Evolutionary conservation across 2,329 filamentous ascomycete species (phyloP).

Genomic region (Didymosphaeria variabile): DNA sequence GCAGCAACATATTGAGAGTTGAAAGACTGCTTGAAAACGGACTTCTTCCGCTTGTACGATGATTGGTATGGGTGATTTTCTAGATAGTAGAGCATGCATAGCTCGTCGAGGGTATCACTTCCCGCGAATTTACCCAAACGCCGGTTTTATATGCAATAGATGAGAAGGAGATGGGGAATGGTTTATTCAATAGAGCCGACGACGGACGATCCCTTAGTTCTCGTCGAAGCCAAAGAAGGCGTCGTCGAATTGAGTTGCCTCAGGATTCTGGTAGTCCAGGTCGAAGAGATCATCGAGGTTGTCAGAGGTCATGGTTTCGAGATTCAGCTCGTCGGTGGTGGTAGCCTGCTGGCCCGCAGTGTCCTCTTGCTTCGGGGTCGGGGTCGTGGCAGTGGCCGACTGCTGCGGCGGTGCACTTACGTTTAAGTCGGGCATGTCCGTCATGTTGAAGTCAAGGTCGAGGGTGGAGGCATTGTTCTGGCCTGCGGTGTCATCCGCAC

Average conservation of each 20-base stretch:
- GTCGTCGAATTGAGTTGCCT: slow-evolving; percentile 49
- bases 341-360: slow-evolving; percentile 17
- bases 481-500: slow-evolving; percentile 26
- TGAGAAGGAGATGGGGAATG: background rate
- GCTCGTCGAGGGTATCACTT: slow-evolving; percentile 27
- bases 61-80: background rate
- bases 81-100: background rate
- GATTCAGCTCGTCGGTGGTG: slow-evolving; percentile 29
- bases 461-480: slow-evolving; percentile 22
- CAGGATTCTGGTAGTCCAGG: slow-evolving; percentile 45
- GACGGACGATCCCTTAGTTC: slow-evolving; percentile 6
- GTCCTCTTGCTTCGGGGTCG: slow-evolving; percentile 22
- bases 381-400: slow-evolving; percentile 20
- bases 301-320: slow-evolving; percentile 42
- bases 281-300: slow-evolving; percentile 48
- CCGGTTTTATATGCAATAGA: slow-evolving; percentile 17
- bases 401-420: slow-evolving; percentile 21
- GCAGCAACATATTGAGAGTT: too few species aligned
- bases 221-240: slow-evolving; percentile 49
- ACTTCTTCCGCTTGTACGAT: background rate
- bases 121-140: slow-evolving; percentile 12
- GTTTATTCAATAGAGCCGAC: too few species aligned
- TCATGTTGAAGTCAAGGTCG: slow-evolving; percentile 44
- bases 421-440: slow-evolving; percentile 38
- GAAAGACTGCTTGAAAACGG: too few species aligned